phyloP scores from a whole-genome alignment of 345 rosid species.

The Eucalyptus polybractea region DNA sequence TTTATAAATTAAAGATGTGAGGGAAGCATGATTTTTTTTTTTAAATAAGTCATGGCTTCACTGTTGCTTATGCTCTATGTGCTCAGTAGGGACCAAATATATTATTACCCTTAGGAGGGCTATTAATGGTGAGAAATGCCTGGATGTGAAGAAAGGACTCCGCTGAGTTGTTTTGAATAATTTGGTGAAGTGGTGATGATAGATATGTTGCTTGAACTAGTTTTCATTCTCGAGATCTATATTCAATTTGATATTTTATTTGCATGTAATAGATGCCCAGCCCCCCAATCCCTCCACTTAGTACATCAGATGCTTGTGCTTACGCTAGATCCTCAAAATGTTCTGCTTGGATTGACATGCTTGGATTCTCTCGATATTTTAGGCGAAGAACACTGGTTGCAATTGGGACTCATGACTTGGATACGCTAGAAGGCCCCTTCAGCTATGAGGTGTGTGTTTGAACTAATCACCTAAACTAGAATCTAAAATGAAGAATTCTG shows the following conservation, averaged over 20 bases:
- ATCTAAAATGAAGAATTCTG: not conserved
- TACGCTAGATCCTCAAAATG: not conserved
- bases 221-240: not conserved
- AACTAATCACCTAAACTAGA: not conserved
- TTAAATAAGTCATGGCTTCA: not conserved
- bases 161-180: not conserved
- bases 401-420: slow-evolving; percentile 97
- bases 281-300: not conserved
- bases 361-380: not conserved
- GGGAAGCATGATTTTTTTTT: not conserved
- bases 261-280: not conserved
- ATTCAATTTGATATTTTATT: not conserved
- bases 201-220: not conserved
- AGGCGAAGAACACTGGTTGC: slow-evolving; percentile 88
- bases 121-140: not conserved
- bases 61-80: not conserved
- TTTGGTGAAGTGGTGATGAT: not conserved
- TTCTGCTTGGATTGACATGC: not conserved
- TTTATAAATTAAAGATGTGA: not conserved
- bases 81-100: not conserved
- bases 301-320: not conserved
- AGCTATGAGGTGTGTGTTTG: slow-evolving; percentile 67
- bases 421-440: slow-evolving; percentile 79
- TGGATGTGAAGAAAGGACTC: not conserved
- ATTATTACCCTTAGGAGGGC: not conserved